Conservation (phyloP, 768 basidiomycete species). For the Suillus sp. region DNA sequence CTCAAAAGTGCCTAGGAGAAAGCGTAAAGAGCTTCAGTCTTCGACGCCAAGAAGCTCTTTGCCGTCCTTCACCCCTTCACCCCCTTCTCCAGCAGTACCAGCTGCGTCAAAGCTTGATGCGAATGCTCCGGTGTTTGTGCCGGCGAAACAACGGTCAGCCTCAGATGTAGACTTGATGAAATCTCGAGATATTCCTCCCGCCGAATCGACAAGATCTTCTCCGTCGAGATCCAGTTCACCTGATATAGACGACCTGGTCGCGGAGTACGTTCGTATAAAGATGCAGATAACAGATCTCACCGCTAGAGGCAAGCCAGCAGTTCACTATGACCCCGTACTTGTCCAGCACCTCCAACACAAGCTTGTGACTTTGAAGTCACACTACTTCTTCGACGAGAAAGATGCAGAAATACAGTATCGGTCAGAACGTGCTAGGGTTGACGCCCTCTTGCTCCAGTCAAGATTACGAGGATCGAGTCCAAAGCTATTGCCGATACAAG, state of each 20-base stretch:
- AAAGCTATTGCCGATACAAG: neutral
- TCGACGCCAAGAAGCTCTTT: slow-evolving; percentile 8
- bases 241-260: slow-evolving; percentile 57
- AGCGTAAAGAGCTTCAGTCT: slow-evolving; percentile 10
- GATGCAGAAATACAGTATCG: slow-evolving; percentile 64
- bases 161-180: slow-evolving; percentile 17
- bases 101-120: slow-evolving; percentile 38
- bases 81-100: slow-evolving; percentile 14
- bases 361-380: slow-evolving; percentile 47
- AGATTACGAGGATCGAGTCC: slow-evolving; percentile 37
- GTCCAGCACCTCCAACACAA: slow-evolving; percentile 45
- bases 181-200: slow-evolving; percentile 19
- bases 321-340: slow-evolving; percentile 28
- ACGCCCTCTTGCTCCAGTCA: slow-evolving; percentile 46
- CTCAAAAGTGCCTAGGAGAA: slow-evolving; percentile 17
- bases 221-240: slow-evolving; percentile 36
- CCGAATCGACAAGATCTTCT: slow-evolving; percentile 22
- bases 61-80: slow-evolving; percentile 7
- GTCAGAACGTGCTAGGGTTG: slow-evolving; percentile 52
- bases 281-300: slow-evolving; percentile 53
- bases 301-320: slow-evolving; percentile 30
- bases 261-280: slow-evolving; percentile 64
- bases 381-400: slow-evolving; percentile 72
- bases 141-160: slow-evolving; percentile 23
- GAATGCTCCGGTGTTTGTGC: slow-evolving; percentile 42